Base-by-base conservation (phyloP, 2,329 filamentous ascomycete genomes). In the Trichoderma sp. region DNA sequence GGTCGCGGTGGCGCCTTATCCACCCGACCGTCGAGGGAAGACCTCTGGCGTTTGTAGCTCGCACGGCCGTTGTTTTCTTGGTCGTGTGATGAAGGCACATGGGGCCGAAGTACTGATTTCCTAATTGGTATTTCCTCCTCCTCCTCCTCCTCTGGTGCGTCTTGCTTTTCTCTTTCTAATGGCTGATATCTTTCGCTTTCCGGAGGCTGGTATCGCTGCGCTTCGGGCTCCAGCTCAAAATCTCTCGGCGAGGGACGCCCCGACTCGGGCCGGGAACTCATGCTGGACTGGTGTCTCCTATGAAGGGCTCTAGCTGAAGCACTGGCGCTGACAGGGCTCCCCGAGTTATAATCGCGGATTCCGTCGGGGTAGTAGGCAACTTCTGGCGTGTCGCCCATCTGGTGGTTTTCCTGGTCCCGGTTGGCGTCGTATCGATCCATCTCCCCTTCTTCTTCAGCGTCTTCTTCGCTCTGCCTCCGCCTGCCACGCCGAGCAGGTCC, bases 1-100 rank as follows among this genome's bases (percentile, higher is more conserved):
- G 82, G 83, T 58, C 85, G 81, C 45, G 82, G 77, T 1, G 83
- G 79, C 44, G 83, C 81, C 72, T 85, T 87, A 28, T 89, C 86
- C 19, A 85, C 72, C 39, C 87, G 71, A 50, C 80, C 80, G 63
- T 84, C 81, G 12, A 80, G 79, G 12, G 84, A 79, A 1, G 85
- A 79, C 71, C 88, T 90, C 47, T 82, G 71, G 77, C 78, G 84
- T 74, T 85, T 89, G 76, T 91, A 89, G 0, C 86, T 89, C 28
- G 89, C 85, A 3, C 88, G 88, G 3, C 86, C 83, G 67, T 95
- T 87, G 73, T 97, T 97, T 75, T 97, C 93, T 74, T 97, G 92
- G 71, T 96, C 92, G 67, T 89, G 83, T 3, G 79, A 78, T 1
- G 88, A 85, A 19, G 89, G 86, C 54, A 91, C 74, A 58, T 85